phyloP scores from a whole-genome alignment of 306 rosid species.

The Rosa lucieae region DNA sequence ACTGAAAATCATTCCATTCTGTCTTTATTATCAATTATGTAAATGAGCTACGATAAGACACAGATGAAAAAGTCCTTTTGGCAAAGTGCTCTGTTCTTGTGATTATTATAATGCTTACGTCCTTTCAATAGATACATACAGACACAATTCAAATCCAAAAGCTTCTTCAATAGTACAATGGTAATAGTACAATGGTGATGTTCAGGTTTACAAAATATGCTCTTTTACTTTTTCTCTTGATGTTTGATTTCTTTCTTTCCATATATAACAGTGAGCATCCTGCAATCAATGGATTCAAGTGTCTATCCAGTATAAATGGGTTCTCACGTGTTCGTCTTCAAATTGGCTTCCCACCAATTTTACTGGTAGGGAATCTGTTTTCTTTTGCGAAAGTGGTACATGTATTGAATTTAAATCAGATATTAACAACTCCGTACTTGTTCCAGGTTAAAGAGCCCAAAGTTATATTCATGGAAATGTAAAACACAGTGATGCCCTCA shows the following conservation, averaged over 20 bases:
- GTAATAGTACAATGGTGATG: not conserved
- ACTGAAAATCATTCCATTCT: not conserved
- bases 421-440: not conserved
- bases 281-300: conserved; percentile 61
- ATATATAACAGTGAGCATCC: conserved; percentile 62
- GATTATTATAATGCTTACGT: not conserved
- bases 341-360: conserved; percentile 55
- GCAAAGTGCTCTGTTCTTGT: not conserved
- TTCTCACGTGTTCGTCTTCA: conserved; percentile 53
- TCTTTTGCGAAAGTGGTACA: not conserved
- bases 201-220: not conserved
- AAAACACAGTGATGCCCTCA: conserved; percentile 36
- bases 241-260: not conserved
- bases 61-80: not conserved
- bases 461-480: conserved; percentile 70
- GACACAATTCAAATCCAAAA: not conserved
- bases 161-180: not conserved
- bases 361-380: conserved; percentile 43
- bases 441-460: conserved; percentile 71
- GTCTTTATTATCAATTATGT: not conserved
- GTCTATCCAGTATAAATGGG: conserved; percentile 63
- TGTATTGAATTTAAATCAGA: not conserved
- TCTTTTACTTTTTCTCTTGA: not conserved
- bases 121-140: not conserved
- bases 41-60: not conserved